Evolutionary conservation across 2,329 filamentous ascomycete species (phyloP), one percentile per base, ranked within the genome.

Genomic region (Talaromyces pinophilus): DNA sequence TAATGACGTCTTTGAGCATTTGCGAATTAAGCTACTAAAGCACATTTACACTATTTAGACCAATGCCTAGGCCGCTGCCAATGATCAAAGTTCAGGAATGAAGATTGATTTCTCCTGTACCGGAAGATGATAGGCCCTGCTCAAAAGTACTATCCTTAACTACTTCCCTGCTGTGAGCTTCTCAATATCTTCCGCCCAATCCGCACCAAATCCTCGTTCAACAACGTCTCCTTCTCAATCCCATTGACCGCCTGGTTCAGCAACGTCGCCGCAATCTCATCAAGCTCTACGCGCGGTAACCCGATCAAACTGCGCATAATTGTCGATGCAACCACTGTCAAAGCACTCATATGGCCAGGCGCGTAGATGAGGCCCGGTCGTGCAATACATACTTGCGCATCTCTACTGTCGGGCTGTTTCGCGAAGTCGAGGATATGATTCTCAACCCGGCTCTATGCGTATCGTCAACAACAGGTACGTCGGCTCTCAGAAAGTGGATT

Each of bases 391-490:
- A 76, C 33, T 62, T 78, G 28, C 84, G 67, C 30, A 19, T 59
- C 17, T 22, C 62, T 70, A 2, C 76, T 78, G 1, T 76, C 69
- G n/a, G 79, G 75, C 8, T 81, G 69, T 22, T 76, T 70, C 2
- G 81, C 81, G 22, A 78, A 80, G 1, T 75, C 75, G 3, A 85
- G 75, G 3, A 85, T 73, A 22, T 74, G 71, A 8, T 70, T 79
- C 68, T 86, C 84, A 0, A 80, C 78, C 52, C 82, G 78, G 6
- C 84, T 83, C 83, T 85, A 38, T 19, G 61, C 1, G 44, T 72
- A 82, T 65, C 1, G 17, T 35, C 33, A 59, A 25, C 5, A 25
- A 44, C 22, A 15, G n/a, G 19, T 19, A 19, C 19, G 19, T 19
- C 19, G 19, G 19, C 19, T 19, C 19, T 19, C 19, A 1, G 19